Evolutionary conservation across 208 protist species (phyloP), one percentile per base, ranked within the genome.

Genomic region (Wallacemonas sp.): DNA sequence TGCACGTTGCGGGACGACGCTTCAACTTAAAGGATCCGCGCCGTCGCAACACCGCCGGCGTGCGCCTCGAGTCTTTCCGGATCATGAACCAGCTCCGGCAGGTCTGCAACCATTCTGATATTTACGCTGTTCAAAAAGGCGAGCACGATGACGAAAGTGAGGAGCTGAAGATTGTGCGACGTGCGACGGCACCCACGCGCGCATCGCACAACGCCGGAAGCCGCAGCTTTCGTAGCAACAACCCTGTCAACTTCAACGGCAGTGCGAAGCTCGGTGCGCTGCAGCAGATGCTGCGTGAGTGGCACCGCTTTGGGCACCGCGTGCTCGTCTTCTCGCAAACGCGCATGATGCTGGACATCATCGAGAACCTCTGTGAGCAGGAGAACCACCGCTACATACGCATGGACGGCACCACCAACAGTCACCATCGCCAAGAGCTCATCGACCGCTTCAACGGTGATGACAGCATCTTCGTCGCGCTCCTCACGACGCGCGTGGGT

Each of bases 271-370:
- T 99, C 29, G 61, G 77, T 24, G 94, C 98, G 1, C 66, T 99
- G 6, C 70, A 85, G 32, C 66, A 97, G 60, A 80, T 99, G 57
- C 72, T 99, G 21, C 70, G 62, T 1, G 69, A 98, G 67, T 99
- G 98, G 98, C 56, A 96, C 6, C 36, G 58, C 32, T 65, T 96
- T 32, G 83, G 83, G 1, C 97, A 99, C 62, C 93, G 97, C 33
- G 97, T 91, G n/a, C 81, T 99, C 2, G 26, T 99, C 26, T 99
- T 99, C 73, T 97, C 91, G 2, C 98, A 99, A 80, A 99, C 97
- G 11, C 74, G 91, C 38, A 96, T 98, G 78, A 99, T 99, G 97
- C 88, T 99, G 17, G 96, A 99, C 73, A 96, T 99, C 48, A 78
- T 99, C 36, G 97, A 99, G 57, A 72, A 80, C 27, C 84, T 97